Conservation (phyloP, 139 green algal species). For the Chlamydomonas incerta region DNA sequence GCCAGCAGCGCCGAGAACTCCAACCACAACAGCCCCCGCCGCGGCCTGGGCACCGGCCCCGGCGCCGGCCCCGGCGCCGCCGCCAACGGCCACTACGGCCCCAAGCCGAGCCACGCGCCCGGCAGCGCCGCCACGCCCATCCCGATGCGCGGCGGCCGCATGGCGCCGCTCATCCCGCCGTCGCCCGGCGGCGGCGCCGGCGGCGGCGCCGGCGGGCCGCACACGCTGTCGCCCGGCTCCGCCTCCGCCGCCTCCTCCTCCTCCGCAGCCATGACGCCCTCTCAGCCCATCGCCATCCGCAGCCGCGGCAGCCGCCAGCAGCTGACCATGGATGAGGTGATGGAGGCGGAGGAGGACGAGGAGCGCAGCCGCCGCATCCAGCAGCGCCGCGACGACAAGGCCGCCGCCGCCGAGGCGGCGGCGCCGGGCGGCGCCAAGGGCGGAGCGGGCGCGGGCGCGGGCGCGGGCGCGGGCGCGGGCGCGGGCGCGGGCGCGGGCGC, state of each 20-base stretch:
- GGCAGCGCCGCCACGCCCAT: neutral
- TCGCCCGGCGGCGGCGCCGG: neutral
- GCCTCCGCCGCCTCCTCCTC: neutral
- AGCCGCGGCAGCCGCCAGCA: conserved; percentile 41
- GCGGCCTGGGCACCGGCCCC: no score
- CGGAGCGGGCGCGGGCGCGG: neutral
- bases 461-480: neutral
- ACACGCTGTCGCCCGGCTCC: neutral
- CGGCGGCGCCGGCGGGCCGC: no score
- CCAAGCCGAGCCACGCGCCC: no score
- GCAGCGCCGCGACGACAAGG: neutral
- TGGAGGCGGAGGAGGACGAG: conserved; percentile 41
- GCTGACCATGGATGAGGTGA: conserved; percentile 27
- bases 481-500: neutral
- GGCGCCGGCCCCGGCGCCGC: no score
- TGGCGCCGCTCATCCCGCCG: neutral
- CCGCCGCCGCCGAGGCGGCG: neutral
- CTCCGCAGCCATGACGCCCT: neutral
- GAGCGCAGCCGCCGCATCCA: neutral
- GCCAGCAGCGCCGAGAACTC: neutral
- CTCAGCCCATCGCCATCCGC: conserved; percentile 24
- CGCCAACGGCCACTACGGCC: neutral
- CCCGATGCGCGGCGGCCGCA: no score
- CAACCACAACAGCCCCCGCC: no score
- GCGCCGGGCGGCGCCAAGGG: neutral